Evolutionary conservation across 129 eudicot genomes (phyloP).

Genomic region (Lonicera japonica): DNA sequence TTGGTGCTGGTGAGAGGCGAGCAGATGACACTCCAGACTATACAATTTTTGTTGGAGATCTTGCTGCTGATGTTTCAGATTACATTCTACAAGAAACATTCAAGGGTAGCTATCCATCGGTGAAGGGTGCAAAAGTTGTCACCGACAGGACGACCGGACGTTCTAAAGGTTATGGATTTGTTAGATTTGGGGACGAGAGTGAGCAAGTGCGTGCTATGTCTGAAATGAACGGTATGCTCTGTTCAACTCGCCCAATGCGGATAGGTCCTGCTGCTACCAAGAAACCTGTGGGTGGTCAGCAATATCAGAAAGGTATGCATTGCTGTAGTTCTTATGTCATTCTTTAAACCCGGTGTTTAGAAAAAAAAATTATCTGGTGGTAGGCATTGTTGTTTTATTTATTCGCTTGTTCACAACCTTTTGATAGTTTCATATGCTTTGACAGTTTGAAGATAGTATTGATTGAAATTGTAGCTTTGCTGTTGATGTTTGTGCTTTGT

Average conservation of each 20-base stretch:
- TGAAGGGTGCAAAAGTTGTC: constrained; percentile 93
- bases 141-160: constrained; percentile 83
- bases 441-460: neutral
- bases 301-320: constrained; percentile 63
- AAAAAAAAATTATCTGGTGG: neutral
- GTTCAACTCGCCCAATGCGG: constrained; percentile 84
- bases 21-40: constrained; percentile 69
- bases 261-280: constrained; percentile 93
- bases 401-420: neutral
- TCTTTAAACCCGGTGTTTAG: too few species aligned
- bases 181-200: constrained; percentile 86
- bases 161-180: constrained; percentile 95
- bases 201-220: constrained; percentile 91
- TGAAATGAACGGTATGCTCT: constrained; percentile 86
- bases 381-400: neutral
- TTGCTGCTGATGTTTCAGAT: constrained; percentile 90
- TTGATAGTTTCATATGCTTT: neutral
- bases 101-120: constrained; percentile 53
- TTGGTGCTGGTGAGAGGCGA: constrained; percentile 82
- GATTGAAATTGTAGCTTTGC: constrained; percentile 12
- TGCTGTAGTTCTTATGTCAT: too few species aligned
- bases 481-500: constrained; percentile 12
- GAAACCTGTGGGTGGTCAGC: constrained; percentile 49
- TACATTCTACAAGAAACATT: constrained; percentile 76
- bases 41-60: constrained; percentile 89